Base-by-base conservation (phyloP, 768 basidiomycete genomes). In the Boletus sensibilis region DNA sequence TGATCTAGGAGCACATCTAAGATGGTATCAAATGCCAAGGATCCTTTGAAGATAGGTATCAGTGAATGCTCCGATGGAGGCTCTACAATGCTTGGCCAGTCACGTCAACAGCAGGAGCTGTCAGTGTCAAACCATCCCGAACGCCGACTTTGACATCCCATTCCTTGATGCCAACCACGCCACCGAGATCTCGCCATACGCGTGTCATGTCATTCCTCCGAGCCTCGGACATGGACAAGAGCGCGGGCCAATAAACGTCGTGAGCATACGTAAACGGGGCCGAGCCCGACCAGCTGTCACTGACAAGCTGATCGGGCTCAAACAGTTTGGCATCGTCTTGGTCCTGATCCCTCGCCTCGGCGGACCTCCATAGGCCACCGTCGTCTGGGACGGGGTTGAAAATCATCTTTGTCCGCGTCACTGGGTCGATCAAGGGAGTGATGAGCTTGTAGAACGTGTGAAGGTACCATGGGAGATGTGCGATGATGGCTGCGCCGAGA, bases 401-500 rank as follows among this genome's bases (percentile, higher is more conserved):
- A 54, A 84, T 79, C 71, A 91, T 78, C 72, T 92, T 91, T 35
- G 79, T 70, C 31, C 85, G 82, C 1, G 92, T 93, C 56, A 92
- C 69, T 3, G 93, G 90, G 72, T 95, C 93, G 50, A 94, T 82
- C 66, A 94, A 87, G 1, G 92, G 89, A 61, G 75, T 82, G 64
- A 93, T 85, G 61, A 92, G 70, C 61, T 87, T 90, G 78, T 84
- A 87, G 73, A 93, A 92, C 0, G 82, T 77, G 53, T 82, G 83
- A 49, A 93, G 67, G 48, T 91, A 68, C 75, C 84, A 93, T 4
- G 93, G 92, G n/a, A 94, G 79, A 63, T 94, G 90, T 56, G 87
- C 77, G 64, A 93, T 83, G 41, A 92, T 71, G 1, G 91, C 82
- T 13, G 77, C 67, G 25, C 90, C 92, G 34, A 96, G 83, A 4